Evolutionary conservation across 176 grass and related monocot species (phyloP).

Genomic region (Avena eriantha): DNA sequence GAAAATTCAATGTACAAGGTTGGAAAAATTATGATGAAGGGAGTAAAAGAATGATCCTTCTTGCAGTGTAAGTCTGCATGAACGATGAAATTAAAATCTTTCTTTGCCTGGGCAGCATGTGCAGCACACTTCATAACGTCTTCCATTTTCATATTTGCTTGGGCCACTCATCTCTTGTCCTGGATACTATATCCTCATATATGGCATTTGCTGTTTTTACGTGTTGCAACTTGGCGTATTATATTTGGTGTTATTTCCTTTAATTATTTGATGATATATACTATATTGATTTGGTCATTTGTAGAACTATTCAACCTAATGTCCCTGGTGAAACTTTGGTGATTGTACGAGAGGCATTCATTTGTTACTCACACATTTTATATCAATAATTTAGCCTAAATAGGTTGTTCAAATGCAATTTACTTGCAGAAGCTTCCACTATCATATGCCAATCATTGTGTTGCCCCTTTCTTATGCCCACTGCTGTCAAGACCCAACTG

Average conservation of each 20-base stretch:
- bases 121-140: background rate
- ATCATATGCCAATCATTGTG: background rate
- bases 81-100: background rate
- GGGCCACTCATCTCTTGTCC: background rate
- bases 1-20: background rate
- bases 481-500: background rate
- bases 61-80: background rate
- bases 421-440: background rate
- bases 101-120: background rate
- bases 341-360: background rate
- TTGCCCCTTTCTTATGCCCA: background rate
- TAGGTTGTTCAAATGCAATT: background rate
- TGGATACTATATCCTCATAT: conserved; percentile 10
- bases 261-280: conserved; percentile 6
- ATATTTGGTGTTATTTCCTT: conserved; percentile 9
- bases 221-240: background rate
- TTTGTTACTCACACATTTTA: conserved; percentile 22
- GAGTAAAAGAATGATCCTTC: conserved; percentile 12
- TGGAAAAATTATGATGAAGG: conserved; percentile 13
- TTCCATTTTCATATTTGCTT: conserved; percentile 10
- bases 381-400: background rate
- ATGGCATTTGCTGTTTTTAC: conserved; percentile 13
- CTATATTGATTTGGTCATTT: background rate
- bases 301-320: background rate
- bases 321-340: background rate